phyloP scores from a whole-genome alignment of 2,329 filamentous ascomycete genomes.

The Bipolaris victoriae region DNA sequence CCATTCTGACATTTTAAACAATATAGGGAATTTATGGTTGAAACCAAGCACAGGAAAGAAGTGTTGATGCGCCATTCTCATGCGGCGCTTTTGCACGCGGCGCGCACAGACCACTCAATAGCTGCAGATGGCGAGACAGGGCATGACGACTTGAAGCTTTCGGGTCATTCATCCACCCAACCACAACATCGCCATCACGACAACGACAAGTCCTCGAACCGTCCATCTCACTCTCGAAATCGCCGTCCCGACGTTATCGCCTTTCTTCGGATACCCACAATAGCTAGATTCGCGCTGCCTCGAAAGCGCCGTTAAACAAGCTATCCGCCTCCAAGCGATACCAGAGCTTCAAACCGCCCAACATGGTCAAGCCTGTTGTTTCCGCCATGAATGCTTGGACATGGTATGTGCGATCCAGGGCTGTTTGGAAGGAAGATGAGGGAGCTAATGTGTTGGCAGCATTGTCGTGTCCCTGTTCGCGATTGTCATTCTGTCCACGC shows the following conservation, averaged over 20 bases:
- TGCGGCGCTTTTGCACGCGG: too few relatives aligned
- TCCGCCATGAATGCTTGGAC: constrained; percentile 92
- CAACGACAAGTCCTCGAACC: background rate
- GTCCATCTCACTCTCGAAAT: background rate
- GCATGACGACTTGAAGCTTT: constrained; percentile 1
- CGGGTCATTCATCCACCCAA: constrained; percentile 11
- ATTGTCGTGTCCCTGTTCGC: constrained; percentile 61
- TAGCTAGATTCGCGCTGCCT: background rate
- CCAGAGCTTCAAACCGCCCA: constrained; percentile 26
- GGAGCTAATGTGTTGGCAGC: constrained; percentile 48
- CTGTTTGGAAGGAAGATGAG: background rate
- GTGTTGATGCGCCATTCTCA: too few relatives aligned
- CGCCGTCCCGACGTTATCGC: background rate
- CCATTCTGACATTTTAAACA: too few relatives aligned
- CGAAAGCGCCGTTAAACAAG: constrained; percentile 21
- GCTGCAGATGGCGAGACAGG: too few relatives aligned
- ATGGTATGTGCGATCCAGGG: constrained; percentile 68
- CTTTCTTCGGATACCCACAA: background rate
- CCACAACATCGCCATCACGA: constrained; percentile 12
- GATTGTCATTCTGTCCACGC: constrained; percentile 68
- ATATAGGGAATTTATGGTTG: too few relatives aligned
- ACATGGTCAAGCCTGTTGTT: constrained; percentile 97
- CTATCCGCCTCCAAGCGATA: constrained; percentile 16
- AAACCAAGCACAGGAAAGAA: too few relatives aligned
- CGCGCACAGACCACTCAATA: too few relatives aligned